These are phyloP conservation scores for Candida germanica DNA, from an alignment of 805 yeast species.

Conservation along the genomic window DNA sequence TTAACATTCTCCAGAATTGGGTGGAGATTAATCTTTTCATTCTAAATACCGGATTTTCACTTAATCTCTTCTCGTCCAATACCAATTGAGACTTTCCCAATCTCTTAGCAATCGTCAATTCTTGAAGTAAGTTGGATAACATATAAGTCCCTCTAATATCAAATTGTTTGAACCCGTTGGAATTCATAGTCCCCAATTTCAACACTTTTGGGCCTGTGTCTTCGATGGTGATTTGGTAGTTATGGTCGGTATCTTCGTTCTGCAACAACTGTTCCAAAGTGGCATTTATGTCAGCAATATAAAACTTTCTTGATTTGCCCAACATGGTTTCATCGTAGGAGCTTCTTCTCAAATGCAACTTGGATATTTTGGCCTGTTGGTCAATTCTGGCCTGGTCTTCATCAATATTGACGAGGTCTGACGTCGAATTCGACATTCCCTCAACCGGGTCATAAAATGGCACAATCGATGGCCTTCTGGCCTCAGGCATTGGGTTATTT, in stretches of 20 bases:
- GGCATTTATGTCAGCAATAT: slow-evolving; percentile 70
- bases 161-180: slow-evolving; percentile 71
- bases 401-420: slow-evolving; percentile 9
- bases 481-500: not conserved
- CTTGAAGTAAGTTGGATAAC: slow-evolving; percentile 84
- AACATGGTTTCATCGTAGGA: slow-evolving; percentile 28
- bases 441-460: slow-evolving; percentile 22
- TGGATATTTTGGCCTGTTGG: slow-evolving; percentile 4
- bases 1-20: slow-evolving; percentile 77
- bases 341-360: slow-evolving; percentile 24
- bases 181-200: slow-evolving; percentile 62
- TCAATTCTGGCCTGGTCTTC: slow-evolving; percentile 6
- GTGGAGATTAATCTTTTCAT: slow-evolving; percentile 68
- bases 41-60: slow-evolving; percentile 83
- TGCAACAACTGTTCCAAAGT: slow-evolving; percentile 67
- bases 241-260: slow-evolving; percentile 81
- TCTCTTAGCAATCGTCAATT: slow-evolving; percentile 79
- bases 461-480: slow-evolving; percentile 26
- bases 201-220: slow-evolving; percentile 32
- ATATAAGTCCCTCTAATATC: slow-evolving; percentile 86
- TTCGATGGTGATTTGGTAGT: slow-evolving; percentile 58
- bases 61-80: slow-evolving; percentile 77
- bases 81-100: slow-evolving; percentile 76
- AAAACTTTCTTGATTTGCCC: slow-evolving; percentile 48
- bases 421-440: slow-evolving; percentile 5